A percentile compares a stretch with the other conserved stretches of the same genome.
Evolutionary conservation across 768 basidiomycete genomes (phyloP).

Genomic region (Aureoboletus auriporus): DNA sequence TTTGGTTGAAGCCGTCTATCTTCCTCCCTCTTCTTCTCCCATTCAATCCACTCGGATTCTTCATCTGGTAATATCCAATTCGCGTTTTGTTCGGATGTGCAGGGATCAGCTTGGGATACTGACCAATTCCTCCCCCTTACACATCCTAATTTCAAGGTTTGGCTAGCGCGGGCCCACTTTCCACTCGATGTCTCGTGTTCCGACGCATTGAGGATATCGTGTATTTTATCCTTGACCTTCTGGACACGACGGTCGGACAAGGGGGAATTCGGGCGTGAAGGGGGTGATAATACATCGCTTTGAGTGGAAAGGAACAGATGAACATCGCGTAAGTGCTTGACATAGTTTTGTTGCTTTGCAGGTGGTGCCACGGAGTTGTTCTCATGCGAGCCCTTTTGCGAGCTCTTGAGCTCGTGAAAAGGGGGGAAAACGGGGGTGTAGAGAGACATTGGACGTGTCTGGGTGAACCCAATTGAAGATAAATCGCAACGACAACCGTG

Average conservation of each 20-base stretch:
- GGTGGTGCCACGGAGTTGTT: background rate
- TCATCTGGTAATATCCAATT: constrained; percentile 40
- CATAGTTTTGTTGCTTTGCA: constrained; percentile 16
- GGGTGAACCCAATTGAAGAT: background rate
- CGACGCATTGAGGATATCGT: constrained; percentile 33
- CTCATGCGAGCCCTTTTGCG: constrained; percentile 7
- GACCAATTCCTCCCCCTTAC: constrained; percentile 34
- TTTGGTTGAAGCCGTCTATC: constrained; percentile 14
- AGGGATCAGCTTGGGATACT: constrained; percentile 20
- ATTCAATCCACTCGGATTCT: constrained; percentile 47
- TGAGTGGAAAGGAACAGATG: constrained; percentile 31
- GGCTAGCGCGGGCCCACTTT: constrained; percentile 43
- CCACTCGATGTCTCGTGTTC: constrained; percentile 39
- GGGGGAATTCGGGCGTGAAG: constrained; percentile 34
- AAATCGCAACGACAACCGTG: background rate
- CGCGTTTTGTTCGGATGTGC: constrained; percentile 18
- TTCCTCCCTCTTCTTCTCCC: constrained; percentile 35
- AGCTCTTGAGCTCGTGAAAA: constrained; percentile 4
- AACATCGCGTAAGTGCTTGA: constrained; percentile 27
- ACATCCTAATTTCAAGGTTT: constrained; percentile 37
- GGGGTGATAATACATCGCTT: constrained; percentile 30
- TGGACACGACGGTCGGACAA: constrained; percentile 23
- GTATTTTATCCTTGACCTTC: constrained; percentile 32
- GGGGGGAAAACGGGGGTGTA: constrained; percentile 34
- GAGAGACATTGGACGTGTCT: constrained; percentile 25